Conservation (phyloP, 306 rosid genomes). For the Adenanthera pavonina region DNA sequence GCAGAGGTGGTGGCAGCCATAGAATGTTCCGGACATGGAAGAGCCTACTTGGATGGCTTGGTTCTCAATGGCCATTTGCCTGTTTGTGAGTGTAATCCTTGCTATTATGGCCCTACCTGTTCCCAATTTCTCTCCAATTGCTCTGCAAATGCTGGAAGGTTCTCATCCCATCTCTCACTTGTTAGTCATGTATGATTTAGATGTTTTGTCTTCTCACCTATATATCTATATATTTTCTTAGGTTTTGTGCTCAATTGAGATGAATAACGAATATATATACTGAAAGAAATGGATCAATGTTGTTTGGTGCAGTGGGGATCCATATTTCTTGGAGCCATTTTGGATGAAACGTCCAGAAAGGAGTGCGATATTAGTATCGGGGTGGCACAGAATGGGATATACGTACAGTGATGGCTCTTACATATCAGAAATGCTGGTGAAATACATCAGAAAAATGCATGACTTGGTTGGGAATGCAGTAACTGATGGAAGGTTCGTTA, state of each 20-base stretch:
- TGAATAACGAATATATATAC: too few relatives aligned
- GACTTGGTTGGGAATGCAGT: slow-evolving; percentile 44
- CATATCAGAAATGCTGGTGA: slow-evolving; percentile 38
- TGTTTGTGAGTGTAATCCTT: slow-evolving; percentile 59
- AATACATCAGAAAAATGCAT: slow-evolving; percentile 36
- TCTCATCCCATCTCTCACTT: neutral
- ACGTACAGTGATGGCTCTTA: neutral
- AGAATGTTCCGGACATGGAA: slow-evolving; percentile 64
- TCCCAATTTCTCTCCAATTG: slow-evolving; percentile 41
- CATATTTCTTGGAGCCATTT: slow-evolving; percentile 52
- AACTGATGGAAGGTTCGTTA: slow-evolving; percentile 36
- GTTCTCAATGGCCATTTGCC: slow-evolving; percentile 44
- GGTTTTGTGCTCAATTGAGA: too few relatives aligned
- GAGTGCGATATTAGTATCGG: slow-evolving; percentile 46
- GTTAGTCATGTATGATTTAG: too few relatives aligned
- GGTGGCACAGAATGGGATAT: slow-evolving; percentile 60
- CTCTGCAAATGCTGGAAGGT: slow-evolving; percentile 50
- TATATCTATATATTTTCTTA: too few relatives aligned
- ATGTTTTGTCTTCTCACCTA: too few relatives aligned
- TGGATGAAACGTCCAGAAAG: slow-evolving; percentile 43
- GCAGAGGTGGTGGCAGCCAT: slow-evolving; percentile 57
- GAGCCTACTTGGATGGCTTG: slow-evolving; percentile 60
- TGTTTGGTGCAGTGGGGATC: slow-evolving; percentile 47
- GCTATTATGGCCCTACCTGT: slow-evolving; percentile 54
- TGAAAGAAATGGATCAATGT: too few relatives aligned